Percentiles rank a stretch among this genome's conserved stretches.
These are phyloP conservation scores for Candida orba DNA, from an alignment of 805 yeast species.

Conservation along the genomic window DNA sequence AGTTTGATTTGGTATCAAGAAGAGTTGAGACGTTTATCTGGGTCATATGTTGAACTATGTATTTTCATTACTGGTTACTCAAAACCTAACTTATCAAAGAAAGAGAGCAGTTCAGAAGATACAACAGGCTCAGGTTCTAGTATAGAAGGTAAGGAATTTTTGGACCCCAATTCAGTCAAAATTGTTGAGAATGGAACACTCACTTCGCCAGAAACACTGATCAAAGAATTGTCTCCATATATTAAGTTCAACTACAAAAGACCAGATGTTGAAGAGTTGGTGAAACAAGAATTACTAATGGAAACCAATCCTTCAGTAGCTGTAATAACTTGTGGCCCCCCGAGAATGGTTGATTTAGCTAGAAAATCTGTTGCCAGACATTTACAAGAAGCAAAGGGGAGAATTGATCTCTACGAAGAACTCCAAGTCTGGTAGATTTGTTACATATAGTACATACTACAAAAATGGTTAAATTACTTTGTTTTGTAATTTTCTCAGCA, in stretches of 20 bases:
- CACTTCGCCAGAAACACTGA: neutral
- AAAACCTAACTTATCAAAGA: too few species aligned
- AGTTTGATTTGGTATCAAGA: neutral
- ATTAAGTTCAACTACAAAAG: neutral
- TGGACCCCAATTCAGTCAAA: neutral
- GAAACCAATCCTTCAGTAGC: slow-evolving; percentile 35
- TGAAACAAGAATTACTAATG: slow-evolving; percentile 26
- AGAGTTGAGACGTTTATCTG: neutral
- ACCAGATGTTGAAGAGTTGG: slow-evolving; percentile 14
- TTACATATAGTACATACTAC: too few species aligned
- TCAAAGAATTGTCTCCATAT: neutral
- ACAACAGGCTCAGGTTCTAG: neutral
- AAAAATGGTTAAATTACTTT: too few species aligned
- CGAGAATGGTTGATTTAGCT: slow-evolving; percentile 46
- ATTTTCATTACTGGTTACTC: neutral
- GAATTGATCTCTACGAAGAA: slow-evolving; percentile 70
- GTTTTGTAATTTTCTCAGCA: too few species aligned
- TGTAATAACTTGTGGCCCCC: slow-evolving; percentile 59
- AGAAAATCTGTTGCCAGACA: slow-evolving; percentile 38
- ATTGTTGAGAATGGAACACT: neutral
- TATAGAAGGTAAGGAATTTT: neutral
- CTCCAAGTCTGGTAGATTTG: slow-evolving; percentile 68
- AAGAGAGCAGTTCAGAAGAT: neutral
- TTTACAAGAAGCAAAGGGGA: slow-evolving; percentile 33
- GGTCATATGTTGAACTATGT: neutral